Percentiles rank a stretch among this genome's conserved stretches.
These are phyloP conservation scores for Malus hybrid DNA, from an alignment of 331 rosid species.

Conservation along the genomic window DNA sequence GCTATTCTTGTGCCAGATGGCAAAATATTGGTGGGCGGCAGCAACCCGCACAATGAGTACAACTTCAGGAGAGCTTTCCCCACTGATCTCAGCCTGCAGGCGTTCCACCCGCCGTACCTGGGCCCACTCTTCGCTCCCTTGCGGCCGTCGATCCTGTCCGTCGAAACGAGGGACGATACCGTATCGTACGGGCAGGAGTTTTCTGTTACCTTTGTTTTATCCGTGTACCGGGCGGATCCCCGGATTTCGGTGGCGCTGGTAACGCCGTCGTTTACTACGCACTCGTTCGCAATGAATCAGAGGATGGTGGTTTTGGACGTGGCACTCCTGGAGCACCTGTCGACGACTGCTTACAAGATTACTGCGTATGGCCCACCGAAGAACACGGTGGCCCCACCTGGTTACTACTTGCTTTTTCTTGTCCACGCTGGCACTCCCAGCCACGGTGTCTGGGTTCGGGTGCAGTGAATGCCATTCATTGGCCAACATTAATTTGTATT, in stretches of 20 bases:
- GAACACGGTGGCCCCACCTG: slow-evolving; percentile 53
- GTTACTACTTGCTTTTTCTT: slow-evolving; percentile 49
- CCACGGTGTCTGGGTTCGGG: slow-evolving; percentile 49
- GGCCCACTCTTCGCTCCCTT: not conserved
- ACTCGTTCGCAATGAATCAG: slow-evolving; percentile 66
- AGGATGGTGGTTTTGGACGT: slow-evolving; percentile 41
- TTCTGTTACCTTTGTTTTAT: slow-evolving; percentile 28
- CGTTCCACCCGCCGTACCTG: slow-evolving; percentile 48
- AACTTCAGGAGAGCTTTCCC: slow-evolving; percentile 46
- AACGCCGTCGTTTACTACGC: slow-evolving; percentile 66
- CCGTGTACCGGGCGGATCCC: not conserved
- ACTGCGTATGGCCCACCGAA: slow-evolving; percentile 38
- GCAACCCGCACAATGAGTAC: slow-evolving; percentile 55
- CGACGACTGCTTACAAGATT: slow-evolving; percentile 23
- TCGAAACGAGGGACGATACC: slow-evolving; percentile 17
- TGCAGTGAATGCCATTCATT: slow-evolving; percentile 16
- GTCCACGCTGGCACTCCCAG: slow-evolving; percentile 66
- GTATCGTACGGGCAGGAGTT: slow-evolving; percentile 30
- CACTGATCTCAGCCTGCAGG: slow-evolving; percentile 64
- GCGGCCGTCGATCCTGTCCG: slow-evolving; percentile 37
- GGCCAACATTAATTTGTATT: not conserved
- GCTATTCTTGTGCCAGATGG: slow-evolving; percentile 61
- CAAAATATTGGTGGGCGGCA: slow-evolving; percentile 68
- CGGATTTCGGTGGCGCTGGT: slow-evolving; percentile 25
- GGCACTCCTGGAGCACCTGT: slow-evolving; percentile 1